Base-by-base conservation (phyloP, 2,329 filamentous ascomycete genomes). In the Sordariomycetes sp. region DNA sequence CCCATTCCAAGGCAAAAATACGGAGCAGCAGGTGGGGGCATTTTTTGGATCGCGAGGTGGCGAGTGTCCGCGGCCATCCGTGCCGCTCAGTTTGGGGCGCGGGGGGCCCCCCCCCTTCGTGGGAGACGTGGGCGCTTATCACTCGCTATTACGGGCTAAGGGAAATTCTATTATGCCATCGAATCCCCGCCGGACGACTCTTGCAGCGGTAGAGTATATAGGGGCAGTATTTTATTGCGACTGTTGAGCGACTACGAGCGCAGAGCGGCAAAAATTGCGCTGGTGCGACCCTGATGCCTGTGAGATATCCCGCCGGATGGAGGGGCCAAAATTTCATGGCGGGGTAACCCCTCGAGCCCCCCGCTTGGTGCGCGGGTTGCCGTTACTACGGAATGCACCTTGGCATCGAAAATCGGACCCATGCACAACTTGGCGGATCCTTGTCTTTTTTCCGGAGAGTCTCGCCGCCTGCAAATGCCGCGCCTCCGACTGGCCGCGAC, bases 241-340 rank as follows among this genome's bases (percentile, higher is more conserved):
- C 39, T 7, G 39, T 17, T 45, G 39, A n/a, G 39, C 28, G 3
- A 15, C 39, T n/a, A 15, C 39, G 39, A n/a, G n/a, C 13, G 39
- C 39, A n/a, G 13, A 45, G 39, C 39, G 39, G 13, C 15, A 39
- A 45, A 17, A 32, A 3, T 45, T 45, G 15, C 13, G 39, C n/a
- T 45, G 39, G 39, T 45, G 39, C 39, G 39, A 45, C 39, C 8
- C n/a, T 17, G 39, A 45, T 17, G 39, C 13, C 39, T 45, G 6
- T n/a, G 15, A 45, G 39, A 45, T 45, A 45, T 45, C n/a, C 39
- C 15, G 39, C 10, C 54, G 54, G 54, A 55, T 55, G 54, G 54
- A 55, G 54, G 54, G 54, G 54, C 54, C 22, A 55, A 55, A 55
- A 55, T 45, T 45, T 48, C 45, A 55, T 55, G 54, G 54, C 54